A percentile compares a stretch with the other conserved stretches of the same genome.
Conservation (phyloP, 129 eudicot genomes). For the Chrysanthemum makinoi region DNA sequence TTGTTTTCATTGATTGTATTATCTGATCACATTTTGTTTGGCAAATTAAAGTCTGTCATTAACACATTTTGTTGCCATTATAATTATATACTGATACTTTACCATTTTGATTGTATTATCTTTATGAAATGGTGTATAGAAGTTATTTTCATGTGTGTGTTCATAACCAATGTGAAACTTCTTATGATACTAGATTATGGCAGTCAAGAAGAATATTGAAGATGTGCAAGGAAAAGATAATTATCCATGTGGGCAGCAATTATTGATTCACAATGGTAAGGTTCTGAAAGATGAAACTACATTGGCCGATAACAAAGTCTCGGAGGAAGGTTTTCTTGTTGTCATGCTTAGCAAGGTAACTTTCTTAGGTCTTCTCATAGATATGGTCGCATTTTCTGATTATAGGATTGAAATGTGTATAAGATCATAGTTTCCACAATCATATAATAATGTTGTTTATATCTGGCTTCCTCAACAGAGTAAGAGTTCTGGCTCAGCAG, state of each 20-base stretch:
- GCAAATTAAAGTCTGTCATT: no score
- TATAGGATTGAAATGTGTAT: not conserved
- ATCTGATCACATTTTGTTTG: not conserved
- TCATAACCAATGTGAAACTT: conserved; percentile 11
- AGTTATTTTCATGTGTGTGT: not conserved
- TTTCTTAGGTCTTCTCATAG: not conserved
- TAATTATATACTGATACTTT: no score
- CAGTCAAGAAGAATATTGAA: conserved; percentile 89
- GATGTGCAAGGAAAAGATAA: conserved; percentile 91
- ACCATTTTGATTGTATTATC: not conserved
- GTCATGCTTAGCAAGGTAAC: conserved; percentile 99
- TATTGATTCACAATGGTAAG: conserved; percentile 90
- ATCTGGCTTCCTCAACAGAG: conserved; percentile 41
- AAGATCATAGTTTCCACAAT: not conserved
- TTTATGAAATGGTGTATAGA: not conserved
- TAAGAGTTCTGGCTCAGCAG: conserved; percentile 53
- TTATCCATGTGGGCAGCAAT: conserved; percentile 93
- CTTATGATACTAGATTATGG: conserved; percentile 62
- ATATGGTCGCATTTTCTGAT: not conserved
- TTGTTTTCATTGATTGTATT: conserved; percentile 6
- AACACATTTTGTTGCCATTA: no score
- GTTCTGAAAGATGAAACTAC: conserved; percentile 96
- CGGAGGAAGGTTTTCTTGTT: conserved; percentile 95
- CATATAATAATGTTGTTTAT: not conserved
- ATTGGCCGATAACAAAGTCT: conserved; percentile 75